These are phyloP conservation scores for Acanthamoeba triangularis DNA, from an alignment of 208 protist genomes.

Conservation along the genomic window DNA sequence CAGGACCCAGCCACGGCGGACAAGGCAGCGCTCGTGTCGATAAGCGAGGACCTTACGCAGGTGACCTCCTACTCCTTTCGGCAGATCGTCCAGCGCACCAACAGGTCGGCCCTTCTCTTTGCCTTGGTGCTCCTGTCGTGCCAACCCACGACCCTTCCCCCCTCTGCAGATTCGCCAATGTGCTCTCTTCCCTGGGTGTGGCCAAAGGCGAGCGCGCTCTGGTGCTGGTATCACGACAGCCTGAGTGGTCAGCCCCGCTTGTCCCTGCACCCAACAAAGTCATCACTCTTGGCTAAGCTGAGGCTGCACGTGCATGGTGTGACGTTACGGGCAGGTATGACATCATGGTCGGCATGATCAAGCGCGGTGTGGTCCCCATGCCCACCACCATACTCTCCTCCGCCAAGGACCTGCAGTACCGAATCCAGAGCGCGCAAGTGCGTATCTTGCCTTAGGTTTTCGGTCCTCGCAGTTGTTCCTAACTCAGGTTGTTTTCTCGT, in stretches of 20 bases:
- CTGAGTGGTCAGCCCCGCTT: neutral
- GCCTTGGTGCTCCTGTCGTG: neutral
- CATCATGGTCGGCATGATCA: slow-evolving; percentile 19
- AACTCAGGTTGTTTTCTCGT: too few relatives aligned
- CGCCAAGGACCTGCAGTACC: neutral
- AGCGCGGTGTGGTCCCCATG: neutral
- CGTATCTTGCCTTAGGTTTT: neutral
- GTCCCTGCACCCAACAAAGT: too few relatives aligned
- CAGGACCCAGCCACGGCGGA: neutral
- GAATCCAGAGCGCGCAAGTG: neutral
- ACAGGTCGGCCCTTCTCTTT: neutral
- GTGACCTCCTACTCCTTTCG: neutral
- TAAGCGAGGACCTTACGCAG: neutral
- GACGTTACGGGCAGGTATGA: neutral
- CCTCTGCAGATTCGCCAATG: neutral
- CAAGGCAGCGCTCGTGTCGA: neutral
- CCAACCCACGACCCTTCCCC: too few relatives aligned
- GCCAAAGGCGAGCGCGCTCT: neutral
- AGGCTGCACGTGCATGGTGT: neutral
- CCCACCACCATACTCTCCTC: slow-evolving; percentile 10
- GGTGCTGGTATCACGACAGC: neutral
- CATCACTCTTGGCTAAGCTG: too few relatives aligned
- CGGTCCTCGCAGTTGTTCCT: neutral
- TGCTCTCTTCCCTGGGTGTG: neutral
- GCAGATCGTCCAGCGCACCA: neutral